Evolutionary conservation across 2,329 filamentous ascomycete species (phyloP).

Genomic region (Aspergillus sp.): DNA sequence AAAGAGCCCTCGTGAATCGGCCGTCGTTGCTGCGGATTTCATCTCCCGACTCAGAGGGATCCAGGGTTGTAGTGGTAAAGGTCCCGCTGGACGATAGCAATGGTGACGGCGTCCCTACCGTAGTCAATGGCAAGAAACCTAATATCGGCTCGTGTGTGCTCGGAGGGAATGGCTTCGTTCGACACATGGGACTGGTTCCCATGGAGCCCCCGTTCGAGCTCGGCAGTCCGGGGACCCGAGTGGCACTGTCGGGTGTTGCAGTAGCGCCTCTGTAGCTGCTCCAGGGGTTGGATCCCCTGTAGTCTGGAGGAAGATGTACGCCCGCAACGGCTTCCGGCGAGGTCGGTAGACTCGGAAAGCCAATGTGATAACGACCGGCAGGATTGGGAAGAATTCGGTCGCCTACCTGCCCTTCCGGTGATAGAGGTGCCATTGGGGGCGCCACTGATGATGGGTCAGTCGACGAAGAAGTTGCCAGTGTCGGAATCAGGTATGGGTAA

Average conservation of each 20-base stretch:
- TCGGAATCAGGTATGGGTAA: constrained; percentile 33
- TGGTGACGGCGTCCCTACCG: constrained; percentile 16
- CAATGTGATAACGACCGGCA: constrained; percentile 24
- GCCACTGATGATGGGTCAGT: constrained; percentile 20
- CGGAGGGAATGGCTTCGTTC: constrained; percentile 20
- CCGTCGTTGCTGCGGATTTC: constrained; percentile 17
- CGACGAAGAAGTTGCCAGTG: constrained; percentile 22
- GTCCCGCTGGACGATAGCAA: constrained; percentile 10
- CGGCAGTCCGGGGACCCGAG: constrained; percentile 20
- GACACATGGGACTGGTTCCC: constrained; percentile 17
- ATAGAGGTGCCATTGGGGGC: constrained; percentile 15
- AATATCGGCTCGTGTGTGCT: constrained; percentile 30
- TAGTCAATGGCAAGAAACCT: constrained; percentile 27
- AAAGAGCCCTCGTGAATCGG: constrained; percentile 18
- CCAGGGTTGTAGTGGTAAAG: constrained; percentile 15
- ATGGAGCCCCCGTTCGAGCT: constrained; percentile 21
- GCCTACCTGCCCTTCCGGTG: constrained; percentile 24
- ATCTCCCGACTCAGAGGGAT: constrained; percentile 19
- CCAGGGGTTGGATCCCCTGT: constrained; percentile 19
- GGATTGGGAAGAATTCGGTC: constrained; percentile 40
- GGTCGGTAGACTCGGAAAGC: constrained; percentile 11
- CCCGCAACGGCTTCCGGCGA: constrained; percentile 18
- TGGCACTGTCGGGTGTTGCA: constrained; percentile 1
- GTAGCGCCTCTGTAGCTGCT: constrained; percentile 12
- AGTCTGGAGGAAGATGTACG: constrained; percentile 18